phyloP scores from a whole-genome alignment of 108 stramenopile genomes.

The Cafeteria roenbergensis region DNA sequence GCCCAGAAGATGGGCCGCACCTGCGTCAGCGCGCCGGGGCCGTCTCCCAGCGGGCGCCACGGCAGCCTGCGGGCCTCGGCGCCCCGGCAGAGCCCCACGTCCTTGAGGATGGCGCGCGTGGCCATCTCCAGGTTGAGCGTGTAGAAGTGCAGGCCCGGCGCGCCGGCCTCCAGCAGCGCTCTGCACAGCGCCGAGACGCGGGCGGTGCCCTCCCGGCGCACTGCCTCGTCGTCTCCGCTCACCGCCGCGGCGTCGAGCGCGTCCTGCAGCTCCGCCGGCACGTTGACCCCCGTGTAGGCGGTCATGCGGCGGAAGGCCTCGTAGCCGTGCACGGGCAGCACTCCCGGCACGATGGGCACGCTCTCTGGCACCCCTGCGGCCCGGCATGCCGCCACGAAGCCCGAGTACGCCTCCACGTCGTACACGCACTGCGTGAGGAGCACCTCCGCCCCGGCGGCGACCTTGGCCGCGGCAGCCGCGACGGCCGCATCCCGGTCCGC shows the following conservation, averaged over 20 bases:
- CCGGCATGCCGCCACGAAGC: slow-evolving; percentile 61
- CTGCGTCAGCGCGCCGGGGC: slow-evolving; percentile 56
- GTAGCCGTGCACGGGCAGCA: slow-evolving; percentile 79
- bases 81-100: slow-evolving; percentile 33
- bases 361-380: slow-evolving; percentile 55
- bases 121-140: slow-evolving; percentile 78
- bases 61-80: slow-evolving; percentile 33
- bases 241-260: slow-evolving; percentile 49
- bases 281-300: slow-evolving; percentile 50
- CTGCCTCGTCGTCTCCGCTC: slow-evolving; percentile 75
- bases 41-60: slow-evolving; percentile 61
- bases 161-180: slow-evolving; percentile 43
- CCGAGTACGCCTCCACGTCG: slow-evolving; percentile 56
- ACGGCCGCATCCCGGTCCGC: background rate
- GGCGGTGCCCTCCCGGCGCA: slow-evolving; percentile 65
- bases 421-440: slow-evolving; percentile 86
- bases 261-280: slow-evolving; percentile 32
- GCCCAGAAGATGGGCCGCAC: slow-evolving; percentile 95
- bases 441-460: slow-evolving; percentile 82
- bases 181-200: slow-evolving; percentile 63
- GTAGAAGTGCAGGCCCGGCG: slow-evolving; percentile 81
- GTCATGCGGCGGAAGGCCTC: slow-evolving; percentile 60
- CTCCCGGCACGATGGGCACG: slow-evolving; percentile 78
- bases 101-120: slow-evolving; percentile 53
- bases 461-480: slow-evolving; percentile 31